These are phyloP conservation scores for Papiliotrema flavescens DNA, from an alignment of 1,284 basidiomycete species.

Conservation along the genomic window DNA sequence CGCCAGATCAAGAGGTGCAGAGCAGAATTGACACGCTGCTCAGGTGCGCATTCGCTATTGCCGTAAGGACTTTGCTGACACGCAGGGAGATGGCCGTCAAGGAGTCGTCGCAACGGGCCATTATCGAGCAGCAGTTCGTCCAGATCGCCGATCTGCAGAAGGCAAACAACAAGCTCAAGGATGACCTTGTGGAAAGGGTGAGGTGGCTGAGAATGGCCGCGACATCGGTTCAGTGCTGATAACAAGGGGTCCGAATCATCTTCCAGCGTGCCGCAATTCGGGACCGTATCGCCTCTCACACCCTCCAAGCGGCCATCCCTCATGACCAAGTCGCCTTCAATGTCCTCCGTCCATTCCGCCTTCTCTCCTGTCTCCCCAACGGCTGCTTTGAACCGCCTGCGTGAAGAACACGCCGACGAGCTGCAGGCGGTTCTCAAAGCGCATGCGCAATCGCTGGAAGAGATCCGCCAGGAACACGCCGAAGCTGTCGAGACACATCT, in stretches of 20 bases:
- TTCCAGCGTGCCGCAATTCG: neutral
- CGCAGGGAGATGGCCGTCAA: conserved; percentile 27
- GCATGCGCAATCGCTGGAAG: conserved; percentile 14
- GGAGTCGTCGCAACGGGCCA: conserved; percentile 29
- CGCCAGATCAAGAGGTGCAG: neutral
- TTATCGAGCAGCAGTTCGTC: conserved; percentile 34
- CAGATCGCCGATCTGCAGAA: conserved; percentile 27
- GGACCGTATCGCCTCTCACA: neutral
- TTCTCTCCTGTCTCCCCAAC: neutral
- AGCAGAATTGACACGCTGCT: conserved; percentile 12
- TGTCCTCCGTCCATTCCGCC: neutral
- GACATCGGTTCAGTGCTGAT: neutral
- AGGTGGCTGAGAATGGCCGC: conserved; percentile 1
- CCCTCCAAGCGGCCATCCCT: neutral
- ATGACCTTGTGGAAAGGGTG: conserved; percentile 18
- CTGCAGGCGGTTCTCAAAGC: conserved; percentile 16
- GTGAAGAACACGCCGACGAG: conserved; percentile 33
- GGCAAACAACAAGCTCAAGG: conserved; percentile 23
- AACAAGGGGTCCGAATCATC: neutral
- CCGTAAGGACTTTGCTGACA: neutral
- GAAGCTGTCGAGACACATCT: conserved; percentile 5
- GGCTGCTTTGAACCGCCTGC: conserved; percentile 12
- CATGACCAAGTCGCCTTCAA: neutral
- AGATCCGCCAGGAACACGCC: conserved; percentile 14
- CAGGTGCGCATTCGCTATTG: conserved; percentile 12